Evolutionary conservation across 371 early-diverging fungal genomes (phyloP).

Genomic region (Mucor irregularis): DNA sequence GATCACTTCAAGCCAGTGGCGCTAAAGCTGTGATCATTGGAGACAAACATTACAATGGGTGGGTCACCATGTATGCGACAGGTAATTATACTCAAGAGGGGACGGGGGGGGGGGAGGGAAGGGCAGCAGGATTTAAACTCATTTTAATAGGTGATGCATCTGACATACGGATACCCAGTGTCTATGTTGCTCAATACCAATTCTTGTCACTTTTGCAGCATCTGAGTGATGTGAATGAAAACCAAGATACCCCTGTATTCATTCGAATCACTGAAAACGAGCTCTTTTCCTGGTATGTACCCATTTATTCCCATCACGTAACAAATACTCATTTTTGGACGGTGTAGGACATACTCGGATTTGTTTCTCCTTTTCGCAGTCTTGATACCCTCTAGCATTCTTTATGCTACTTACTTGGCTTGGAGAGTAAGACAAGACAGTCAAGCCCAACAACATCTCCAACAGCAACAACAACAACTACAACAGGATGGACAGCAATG

Average conservation of each 20-base stretch:
- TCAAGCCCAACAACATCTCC: slow-evolving; percentile 68
- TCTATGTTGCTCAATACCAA: slow-evolving; percentile 75
- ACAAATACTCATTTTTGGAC: neutral
- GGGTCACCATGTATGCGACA: slow-evolving; percentile 92
- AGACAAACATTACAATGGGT: slow-evolving; percentile 68
- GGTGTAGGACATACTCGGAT: slow-evolving; percentile 64
- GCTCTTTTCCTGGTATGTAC: slow-evolving; percentile 43
- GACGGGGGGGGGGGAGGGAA: neutral
- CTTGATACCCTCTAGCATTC: slow-evolving; percentile 74
- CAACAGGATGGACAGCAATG: too few relatives aligned
- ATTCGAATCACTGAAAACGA: slow-evolving; percentile 46
- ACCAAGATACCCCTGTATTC: slow-evolving; percentile 23
- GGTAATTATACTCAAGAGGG: slow-evolving; percentile 48
- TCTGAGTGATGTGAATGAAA: slow-evolving; percentile 16
- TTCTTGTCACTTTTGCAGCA: slow-evolving; percentile 57
- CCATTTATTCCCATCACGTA: neutral
- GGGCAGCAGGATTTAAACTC: neutral
- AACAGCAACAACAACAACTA: slow-evolving; percentile 73
- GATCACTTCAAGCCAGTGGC: slow-evolving; percentile 85
- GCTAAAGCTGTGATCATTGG: slow-evolving; percentile 91
- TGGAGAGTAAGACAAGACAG: slow-evolving; percentile 74
- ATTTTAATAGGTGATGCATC: slow-evolving; percentile 65
- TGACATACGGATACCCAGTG: slow-evolving; percentile 76
- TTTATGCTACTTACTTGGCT: slow-evolving; percentile 70
- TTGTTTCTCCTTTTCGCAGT: slow-evolving; percentile 66